Base-by-base conservation (phyloP, 1,139 yeast species). In the Geotrichum cucujoidarum region DNA sequence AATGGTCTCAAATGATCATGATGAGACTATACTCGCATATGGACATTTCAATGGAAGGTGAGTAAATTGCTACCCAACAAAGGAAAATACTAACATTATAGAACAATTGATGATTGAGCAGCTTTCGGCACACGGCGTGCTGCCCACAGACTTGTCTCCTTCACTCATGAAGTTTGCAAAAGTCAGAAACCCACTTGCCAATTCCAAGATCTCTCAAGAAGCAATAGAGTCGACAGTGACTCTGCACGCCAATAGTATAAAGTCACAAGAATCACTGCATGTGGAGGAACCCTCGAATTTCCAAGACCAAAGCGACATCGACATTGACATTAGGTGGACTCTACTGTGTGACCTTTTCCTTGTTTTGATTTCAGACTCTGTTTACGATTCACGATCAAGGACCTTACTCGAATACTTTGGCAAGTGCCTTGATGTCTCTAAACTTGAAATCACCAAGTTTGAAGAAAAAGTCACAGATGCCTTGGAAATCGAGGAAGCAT, bases 391-490 rank as follows among this genome's bases (percentile, higher is more conserved):
- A 11, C 75, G 98, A 39, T 89, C 97, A 3, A 73, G 97, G 52
- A 76, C 94, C 0, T 68, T 92, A 18, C 68, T 94, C 11, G 69
- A 84, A 42, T 67, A 70, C 27, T 89, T 90, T 60, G 92, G 92
- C 0, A 61, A 71, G 1, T 70, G 74, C 6, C 67, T 94, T 31
- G 78, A 77, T 1, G 76, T 90, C 4, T 60, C 76, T 0, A 58
- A 70, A 13, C 62, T 87, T 24, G 97, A 90, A 59, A 75, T 92
- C 14, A 76, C 77, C 49, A 96, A 90, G 62, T 94, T 94, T 65
- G 98, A 94, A 65, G 76, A 95, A 59, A 74, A 96, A 55, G 80
- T 94, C 33, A 85, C 95, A 1, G 95, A 89, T 57, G 85, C 95
- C 20, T 67, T 94, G 46, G 97, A 94, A 64, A 75, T 92, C 63